A percentile compares a stretch with the other conserved stretches of the same genome.
Conservation (phyloP, 2,329 filamentous ascomycete genomes). For the Beauveria sp. region DNA sequence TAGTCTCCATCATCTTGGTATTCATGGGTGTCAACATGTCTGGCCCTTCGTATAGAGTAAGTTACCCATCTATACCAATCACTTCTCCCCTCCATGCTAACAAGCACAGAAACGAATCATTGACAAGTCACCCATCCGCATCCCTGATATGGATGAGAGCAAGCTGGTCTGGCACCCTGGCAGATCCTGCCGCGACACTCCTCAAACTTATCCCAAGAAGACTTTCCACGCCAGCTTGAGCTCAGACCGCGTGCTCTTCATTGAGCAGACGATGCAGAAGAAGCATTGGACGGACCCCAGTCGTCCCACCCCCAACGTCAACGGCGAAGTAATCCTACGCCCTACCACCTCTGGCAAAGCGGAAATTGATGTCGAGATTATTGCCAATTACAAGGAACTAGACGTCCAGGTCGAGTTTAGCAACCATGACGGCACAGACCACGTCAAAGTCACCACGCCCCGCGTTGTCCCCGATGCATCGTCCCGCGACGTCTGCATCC, state of each 20-base stretch:
- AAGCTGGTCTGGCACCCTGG: conserved; percentile 22
- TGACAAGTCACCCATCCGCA: conserved; percentile 19
- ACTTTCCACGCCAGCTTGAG: conserved; percentile 26
- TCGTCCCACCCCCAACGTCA: conserved; percentile 27
- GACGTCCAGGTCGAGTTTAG: conserved; percentile 26
- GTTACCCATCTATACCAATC: not conserved
- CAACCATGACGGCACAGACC: conserved; percentile 23
- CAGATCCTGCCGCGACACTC: conserved; percentile 20
- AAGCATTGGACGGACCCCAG: conserved; percentile 15
- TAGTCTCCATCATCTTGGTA: conserved; percentile 25
- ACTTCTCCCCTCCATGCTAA: not conserved
- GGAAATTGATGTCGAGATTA: conserved; percentile 35
- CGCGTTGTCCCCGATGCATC: conserved; percentile 19
- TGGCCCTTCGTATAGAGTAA: conserved; percentile 23
- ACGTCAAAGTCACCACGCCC: conserved; percentile 33
- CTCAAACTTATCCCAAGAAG: conserved; percentile 14
- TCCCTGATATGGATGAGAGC: conserved; percentile 15
- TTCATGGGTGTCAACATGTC: conserved; percentile 19
- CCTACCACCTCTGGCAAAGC: conserved; percentile 25
- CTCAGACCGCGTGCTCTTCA: conserved; percentile 26
- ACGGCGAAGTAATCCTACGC: conserved; percentile 39
- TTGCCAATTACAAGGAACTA: conserved; percentile 37
- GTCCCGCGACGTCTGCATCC: conserved; percentile 34
- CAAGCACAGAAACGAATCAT: conserved; percentile 16
- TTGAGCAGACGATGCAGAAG: conserved; percentile 31